Evolutionary conservation across 768 basidiomycete genomes (phyloP).

Genomic region (Neoboletus subvelutipes): DNA sequence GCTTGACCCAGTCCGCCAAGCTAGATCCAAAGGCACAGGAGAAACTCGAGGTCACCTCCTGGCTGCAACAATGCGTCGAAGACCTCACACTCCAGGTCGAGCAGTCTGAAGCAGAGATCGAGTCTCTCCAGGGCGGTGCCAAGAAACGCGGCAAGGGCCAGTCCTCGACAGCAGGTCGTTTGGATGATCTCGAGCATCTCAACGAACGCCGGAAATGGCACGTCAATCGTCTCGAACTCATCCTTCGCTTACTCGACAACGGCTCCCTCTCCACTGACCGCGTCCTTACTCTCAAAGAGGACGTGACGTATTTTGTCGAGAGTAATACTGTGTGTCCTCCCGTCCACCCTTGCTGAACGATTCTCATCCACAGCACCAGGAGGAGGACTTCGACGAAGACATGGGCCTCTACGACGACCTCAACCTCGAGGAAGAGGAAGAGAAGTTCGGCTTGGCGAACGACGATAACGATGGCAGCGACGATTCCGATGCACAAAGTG

Average conservation of each 20-base stretch:
- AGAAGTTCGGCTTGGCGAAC: constrained; percentile 76
- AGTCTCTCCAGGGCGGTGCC: constrained; percentile 71
- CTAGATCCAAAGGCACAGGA: constrained; percentile 97
- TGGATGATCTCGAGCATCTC: constrained; percentile 80
- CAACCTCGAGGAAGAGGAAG: constrained; percentile 95
- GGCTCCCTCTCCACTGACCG: constrained; percentile 83
- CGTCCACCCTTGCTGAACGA: constrained; percentile 3
- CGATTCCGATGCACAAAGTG: constrained; percentile 70
- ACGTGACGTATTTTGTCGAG: constrained; percentile 95
- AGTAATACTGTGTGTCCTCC: constrained; percentile 78
- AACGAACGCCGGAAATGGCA: constrained; percentile 98
- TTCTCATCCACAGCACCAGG: constrained; percentile 49
- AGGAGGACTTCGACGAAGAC: constrained; percentile 96
- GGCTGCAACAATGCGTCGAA: constrained; percentile 88
- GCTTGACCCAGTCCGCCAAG: constrained; percentile 88
- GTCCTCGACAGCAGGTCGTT: constrained; percentile 61
- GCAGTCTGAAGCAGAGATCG: constrained; percentile 91
- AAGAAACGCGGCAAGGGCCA: constrained; percentile 85
- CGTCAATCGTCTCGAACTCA: constrained; percentile 86
- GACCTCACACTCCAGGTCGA: constrained; percentile 93
- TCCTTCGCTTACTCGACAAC: constrained; percentile 91
- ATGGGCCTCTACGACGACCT: constrained; percentile 98
- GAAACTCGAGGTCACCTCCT: constrained; percentile 84
- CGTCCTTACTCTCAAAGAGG: constrained; percentile 83
- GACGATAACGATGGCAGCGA: constrained; percentile 73